Base-by-base conservation (phyloP, 2,329 filamentous ascomycete genomes). In the Waltergamsia citrina region DNA sequence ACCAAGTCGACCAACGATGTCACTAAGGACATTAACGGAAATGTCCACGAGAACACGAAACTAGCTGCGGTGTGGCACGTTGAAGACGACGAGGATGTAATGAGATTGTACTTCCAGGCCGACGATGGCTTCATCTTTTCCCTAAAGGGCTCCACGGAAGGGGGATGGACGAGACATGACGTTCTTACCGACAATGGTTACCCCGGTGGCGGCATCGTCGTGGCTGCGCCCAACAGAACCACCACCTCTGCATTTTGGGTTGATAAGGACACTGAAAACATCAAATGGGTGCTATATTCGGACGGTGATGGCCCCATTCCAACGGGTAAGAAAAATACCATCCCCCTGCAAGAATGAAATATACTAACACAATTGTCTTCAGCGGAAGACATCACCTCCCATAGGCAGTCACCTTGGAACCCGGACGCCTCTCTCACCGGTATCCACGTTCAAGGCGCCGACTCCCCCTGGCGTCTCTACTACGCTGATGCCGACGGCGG, bases 91-190 rank as follows among this genome's bases (percentile, higher is more conserved):
- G 37, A 42, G 24, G 35, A 38, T 16, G 35, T 36, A 12, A 22
- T 35, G 15, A 33, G 41, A 5, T 36, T 46, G 14, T 46, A 41
- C 26, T 46, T 39, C 32, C 42, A 46, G 30, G 39, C 37, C 6
- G 15, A 16, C 32, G 36, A 35, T n/a, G 23, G 32, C 14, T 40
- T 41, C 26, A 36, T 46, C 23, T 39, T 36, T 32, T 33, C 33
- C 5, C 32, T 46, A 27, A 28, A 35, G 15, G 34, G 32, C 19
- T 35, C 40, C 21, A 11, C 14, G 4, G 8, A 14, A 3, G 14
- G 12, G n/a, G 29, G 29, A 19, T 30, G 29, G 29, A 12, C 17
- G 14, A 4, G 14, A 36, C 33, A 4, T 33, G 36, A 5, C n/a
- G n/a, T n/a, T n/a, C 28, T 44, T 17, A 25, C 38, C 8, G 29